A percentile compares a stretch with the other conserved stretches of the same genome.
Evolutionary conservation across 1,284 basidiomycete genomes (phyloP).

Genomic region (Malassezia caprae): DNA sequence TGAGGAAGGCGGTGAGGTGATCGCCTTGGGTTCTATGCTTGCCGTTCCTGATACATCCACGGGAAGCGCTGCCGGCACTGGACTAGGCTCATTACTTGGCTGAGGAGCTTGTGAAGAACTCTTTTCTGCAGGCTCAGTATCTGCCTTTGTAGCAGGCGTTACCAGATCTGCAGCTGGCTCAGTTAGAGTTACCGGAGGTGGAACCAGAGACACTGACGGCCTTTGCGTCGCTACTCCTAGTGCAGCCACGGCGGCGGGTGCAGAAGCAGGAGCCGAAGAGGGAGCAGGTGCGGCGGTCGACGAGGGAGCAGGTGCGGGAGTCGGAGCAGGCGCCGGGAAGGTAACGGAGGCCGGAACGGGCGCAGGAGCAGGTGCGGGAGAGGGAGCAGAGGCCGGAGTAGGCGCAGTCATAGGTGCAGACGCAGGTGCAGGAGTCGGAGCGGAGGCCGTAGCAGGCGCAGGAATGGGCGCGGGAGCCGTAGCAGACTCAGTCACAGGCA

Average conservation of each 20-base stretch:
- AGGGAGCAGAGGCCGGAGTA: not conserved
- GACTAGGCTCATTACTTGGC: not conserved
- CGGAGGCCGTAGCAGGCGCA: not conserved
- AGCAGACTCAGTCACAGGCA: too few species aligned
- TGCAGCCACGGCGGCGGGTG: too few species aligned
- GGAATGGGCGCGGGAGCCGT: too few species aligned
- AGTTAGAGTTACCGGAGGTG: not conserved
- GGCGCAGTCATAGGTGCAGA: too few species aligned
- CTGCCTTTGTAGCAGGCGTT: not conserved
- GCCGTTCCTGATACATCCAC: not conserved
- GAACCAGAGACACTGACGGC: not conserved
- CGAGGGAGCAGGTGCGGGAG: too few species aligned
- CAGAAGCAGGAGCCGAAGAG: not conserved
- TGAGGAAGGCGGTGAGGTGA: not conserved
- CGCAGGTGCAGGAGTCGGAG: too few species aligned
- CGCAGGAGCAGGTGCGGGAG: too few species aligned
- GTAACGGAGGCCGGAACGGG: not conserved
- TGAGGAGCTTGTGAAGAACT: not conserved
- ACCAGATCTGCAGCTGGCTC: not conserved
- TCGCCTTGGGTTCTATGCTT: not conserved
- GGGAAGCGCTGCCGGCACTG: not conserved
- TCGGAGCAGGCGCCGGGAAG: too few species aligned
- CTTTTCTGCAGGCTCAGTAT: not conserved
- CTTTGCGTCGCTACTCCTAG: too few species aligned
- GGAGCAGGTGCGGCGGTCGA: not conserved